Evolutionary conservation across 1,284 basidiomycete species (phyloP), one percentile per base, ranked within the genome.

Genomic region (Cystobasidium pallidum): DNA sequence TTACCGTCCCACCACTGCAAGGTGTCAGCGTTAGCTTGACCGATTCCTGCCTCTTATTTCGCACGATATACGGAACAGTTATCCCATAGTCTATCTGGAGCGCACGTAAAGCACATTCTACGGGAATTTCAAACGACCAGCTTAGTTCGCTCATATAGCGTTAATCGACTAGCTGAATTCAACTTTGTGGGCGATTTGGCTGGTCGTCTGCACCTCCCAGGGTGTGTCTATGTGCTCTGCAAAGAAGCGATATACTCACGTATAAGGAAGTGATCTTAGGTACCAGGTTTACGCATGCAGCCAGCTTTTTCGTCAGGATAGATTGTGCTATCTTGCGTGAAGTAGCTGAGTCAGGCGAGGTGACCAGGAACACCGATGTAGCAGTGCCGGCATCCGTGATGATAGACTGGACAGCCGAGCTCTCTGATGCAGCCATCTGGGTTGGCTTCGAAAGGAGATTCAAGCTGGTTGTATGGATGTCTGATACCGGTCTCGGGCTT

Each of bases 1-100:
- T 70, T 59, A 19, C 67, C 67, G 41, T 70, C 67, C 67, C 67
- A 70, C 67, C 67, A 58, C 62, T 64, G 21, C n/a, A n/a, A n/a
- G n/a, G 36, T 11, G 15, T 19, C 28, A 19, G 8, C 43, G 43
- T 10, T 28, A 36, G 13, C 4, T 28, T 13, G 43, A 17, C 13
- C n/a, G n/a, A n/a, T n/a, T n/a, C n/a, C n/a, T n/a, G n/a, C n/a
- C n/a, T n/a, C n/a, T n/a, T n/a, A n/a, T n/a, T n/a, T n/a, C n/a
- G n/a, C n/a, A n/a, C n/a, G n/a, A n/a, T n/a, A n/a, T n/a, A n/a
- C n/a, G n/a, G n/a, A n/a, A n/a, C n/a, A n/a, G n/a, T n/a, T n/a
- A n/a, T n/a, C n/a, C n/a, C n/a, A n/a, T n/a, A n/a, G n/a, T n/a
- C n/a, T n/a, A n/a, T n/a, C n/a, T n/a, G n/a, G n/a, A n/a, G n/a